These are phyloP conservation scores for Botrytis galanthina DNA, from an alignment of 2,329 filamentous ascomycete species.

Conservation along the genomic window DNA sequence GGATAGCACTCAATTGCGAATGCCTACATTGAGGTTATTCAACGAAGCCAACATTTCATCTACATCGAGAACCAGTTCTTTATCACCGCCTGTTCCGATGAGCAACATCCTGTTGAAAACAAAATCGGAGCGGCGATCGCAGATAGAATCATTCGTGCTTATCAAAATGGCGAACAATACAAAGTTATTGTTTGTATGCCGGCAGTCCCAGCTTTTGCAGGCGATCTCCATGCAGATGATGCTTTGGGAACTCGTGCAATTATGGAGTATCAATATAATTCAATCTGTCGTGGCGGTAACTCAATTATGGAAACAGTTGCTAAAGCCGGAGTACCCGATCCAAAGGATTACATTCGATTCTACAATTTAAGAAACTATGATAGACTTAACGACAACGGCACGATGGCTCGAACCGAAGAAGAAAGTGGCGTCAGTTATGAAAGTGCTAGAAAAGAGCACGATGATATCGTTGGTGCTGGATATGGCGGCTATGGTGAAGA, in stretches of 20 bases:
- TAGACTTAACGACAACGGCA: slow-evolving; percentile 68
- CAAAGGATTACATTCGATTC: slow-evolving; percentile 73
- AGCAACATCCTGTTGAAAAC: slow-evolving; percentile 72
- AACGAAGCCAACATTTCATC: slow-evolving; percentile 66
- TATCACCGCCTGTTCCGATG: slow-evolving; percentile 73
- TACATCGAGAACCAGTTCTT: slow-evolving; percentile 88
- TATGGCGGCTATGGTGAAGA: slow-evolving; percentile 42
- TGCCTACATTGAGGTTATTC: slow-evolving; percentile 74
- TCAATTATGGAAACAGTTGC: slow-evolving; percentile 73
- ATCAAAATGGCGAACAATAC: slow-evolving; percentile 63
- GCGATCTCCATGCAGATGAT: slow-evolving; percentile 70
- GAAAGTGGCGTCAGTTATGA: slow-evolving; percentile 67
- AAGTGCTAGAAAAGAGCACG: slow-evolving; percentile 61
- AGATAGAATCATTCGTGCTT: slow-evolving; percentile 70
- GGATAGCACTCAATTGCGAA: slow-evolving; percentile 74
- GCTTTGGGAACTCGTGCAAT: slow-evolving; percentile 77
- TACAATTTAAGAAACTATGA: slow-evolving; percentile 85
- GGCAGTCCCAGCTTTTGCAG: slow-evolving; percentile 77
- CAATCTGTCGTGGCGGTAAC: slow-evolving; percentile 72
- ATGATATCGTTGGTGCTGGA: slow-evolving; percentile 53
- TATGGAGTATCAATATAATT: slow-evolving; percentile 84
- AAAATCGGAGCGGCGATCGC: slow-evolving; percentile 77
- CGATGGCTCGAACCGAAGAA: slow-evolving; percentile 60
- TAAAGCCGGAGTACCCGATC: slow-evolving; percentile 63
- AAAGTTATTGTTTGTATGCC: slow-evolving; percentile 77